Evolutionary conservation across 2,329 filamentous ascomycete genomes (phyloP).

Genomic region (Polytolypa hystricis): DNA sequence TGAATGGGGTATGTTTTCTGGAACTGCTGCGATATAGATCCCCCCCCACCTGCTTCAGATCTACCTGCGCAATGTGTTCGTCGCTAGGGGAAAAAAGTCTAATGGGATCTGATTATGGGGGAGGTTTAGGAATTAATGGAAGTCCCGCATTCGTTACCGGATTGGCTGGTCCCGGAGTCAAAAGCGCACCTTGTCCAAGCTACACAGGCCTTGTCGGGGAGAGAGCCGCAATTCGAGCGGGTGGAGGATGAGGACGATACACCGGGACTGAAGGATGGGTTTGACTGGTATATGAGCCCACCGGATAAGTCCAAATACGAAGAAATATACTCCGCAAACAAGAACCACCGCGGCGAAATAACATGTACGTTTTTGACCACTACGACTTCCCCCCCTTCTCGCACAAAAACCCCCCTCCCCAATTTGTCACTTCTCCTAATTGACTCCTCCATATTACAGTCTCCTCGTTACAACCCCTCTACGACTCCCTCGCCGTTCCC

Average conservation of each 20-base stretch:
- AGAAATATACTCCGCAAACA: conserved; percentile 89
- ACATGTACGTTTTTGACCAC: conserved; percentile 48
- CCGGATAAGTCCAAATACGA: conserved; percentile 88
- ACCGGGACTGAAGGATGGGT: conserved; percentile 81
- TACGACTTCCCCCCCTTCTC: background rate
- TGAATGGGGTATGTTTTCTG: conserved; percentile 64
- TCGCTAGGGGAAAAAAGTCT: background rate
- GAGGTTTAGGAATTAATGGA: conserved; percentile 65
- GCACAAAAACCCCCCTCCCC: background rate
- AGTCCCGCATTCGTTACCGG: conserved; percentile 74
- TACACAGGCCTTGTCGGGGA: conserved; percentile 64
- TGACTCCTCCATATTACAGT: no score
- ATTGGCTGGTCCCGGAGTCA: conserved; percentile 94
- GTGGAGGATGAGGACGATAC: conserved; percentile 70
- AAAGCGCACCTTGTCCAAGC: conserved; percentile 86
- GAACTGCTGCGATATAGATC: background rate
- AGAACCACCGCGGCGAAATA: conserved; percentile 75
- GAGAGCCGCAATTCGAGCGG: conserved; percentile 71
- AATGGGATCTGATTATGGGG: no score
- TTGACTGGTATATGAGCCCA: conserved; percentile 99
- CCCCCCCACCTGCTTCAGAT: background rate
- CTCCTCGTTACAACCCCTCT: conserved; percentile 67
- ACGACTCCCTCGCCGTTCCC: conserved; percentile 56
- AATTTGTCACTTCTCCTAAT: conserved; percentile 14
- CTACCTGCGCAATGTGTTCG: background rate